Conservation (phyloP, 345 rosid species). For the Citrus hindsii region DNA sequence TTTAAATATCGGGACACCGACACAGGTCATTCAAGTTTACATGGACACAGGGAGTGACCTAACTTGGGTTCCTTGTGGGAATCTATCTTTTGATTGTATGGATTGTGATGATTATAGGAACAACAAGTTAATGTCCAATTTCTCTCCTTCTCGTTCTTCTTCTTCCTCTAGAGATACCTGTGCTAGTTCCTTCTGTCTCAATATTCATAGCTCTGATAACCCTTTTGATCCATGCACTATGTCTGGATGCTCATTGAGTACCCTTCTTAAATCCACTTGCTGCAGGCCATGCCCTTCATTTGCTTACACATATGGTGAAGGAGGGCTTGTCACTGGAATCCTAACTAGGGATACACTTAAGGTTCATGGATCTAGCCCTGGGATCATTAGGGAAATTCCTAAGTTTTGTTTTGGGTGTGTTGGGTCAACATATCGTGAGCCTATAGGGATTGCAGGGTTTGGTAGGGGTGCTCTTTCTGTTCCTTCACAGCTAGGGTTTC, state of each 20-base stretch:
- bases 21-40: slow-evolving; percentile 66
- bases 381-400: slow-evolving; percentile 37
- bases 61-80: slow-evolving; percentile 90
- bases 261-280: slow-evolving; percentile 53
- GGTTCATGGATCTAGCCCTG: slow-evolving; percentile 36
- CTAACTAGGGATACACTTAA: slow-evolving; percentile 64
- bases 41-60: slow-evolving; percentile 95
- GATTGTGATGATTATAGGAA: slow-evolving; percentile 63
- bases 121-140: slow-evolving; percentile 30
- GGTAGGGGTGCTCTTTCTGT: slow-evolving; percentile 76
- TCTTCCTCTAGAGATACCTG: slow-evolving; percentile 56
- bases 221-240: slow-evolving; percentile 61
- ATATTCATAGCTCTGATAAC: slow-evolving; percentile 74
- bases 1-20: slow-evolving; percentile 69
- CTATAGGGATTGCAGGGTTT: slow-evolving; percentile 84
- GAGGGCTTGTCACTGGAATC: slow-evolving; percentile 55
- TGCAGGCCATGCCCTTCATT: slow-evolving; percentile 81
- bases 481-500: slow-evolving; percentile 75
- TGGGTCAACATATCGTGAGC: slow-evolving; percentile 63
- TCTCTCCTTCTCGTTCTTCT: slow-evolving; percentile 67
- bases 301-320: slow-evolving; percentile 81
- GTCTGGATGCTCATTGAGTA: slow-evolving; percentile 66
- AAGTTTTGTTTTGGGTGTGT: slow-evolving; percentile 70
- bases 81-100: slow-evolving; percentile 64
- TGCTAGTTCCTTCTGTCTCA: slow-evolving; percentile 48